Conservation (phyloP, 176 grass and related monocot species). For the Aegilops longissima region DNA sequence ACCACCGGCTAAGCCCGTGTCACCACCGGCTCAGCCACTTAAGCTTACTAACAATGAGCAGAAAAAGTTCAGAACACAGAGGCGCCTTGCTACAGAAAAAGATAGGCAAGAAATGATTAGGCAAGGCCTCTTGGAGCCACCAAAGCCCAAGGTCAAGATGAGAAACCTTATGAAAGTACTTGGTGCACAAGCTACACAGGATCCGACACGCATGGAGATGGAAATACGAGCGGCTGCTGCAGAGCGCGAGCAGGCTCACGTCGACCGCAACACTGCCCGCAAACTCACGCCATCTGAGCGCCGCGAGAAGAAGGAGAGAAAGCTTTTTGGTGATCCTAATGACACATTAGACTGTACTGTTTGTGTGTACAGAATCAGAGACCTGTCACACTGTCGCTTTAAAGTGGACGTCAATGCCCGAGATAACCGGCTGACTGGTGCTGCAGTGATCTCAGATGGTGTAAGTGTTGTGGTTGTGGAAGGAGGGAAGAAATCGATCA, state of each 20-base stretch:
- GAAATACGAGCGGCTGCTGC: conserved; percentile 81
- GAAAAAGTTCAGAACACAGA: conserved; percentile 92
- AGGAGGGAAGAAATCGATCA: conserved; percentile 87
- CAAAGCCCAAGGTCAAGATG: conserved; percentile 98
- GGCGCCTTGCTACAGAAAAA: conserved; percentile 91
- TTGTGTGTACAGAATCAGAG: conserved; percentile 83
- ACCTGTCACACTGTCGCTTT: conserved; percentile 76
- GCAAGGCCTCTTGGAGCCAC: conserved; percentile 93
- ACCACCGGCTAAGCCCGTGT: conserved; percentile 70
- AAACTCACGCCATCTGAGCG: conserved; percentile 88
- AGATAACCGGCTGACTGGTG: conserved; percentile 79
- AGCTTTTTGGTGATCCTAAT: conserved; percentile 76
- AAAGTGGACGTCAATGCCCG: conserved; percentile 92
- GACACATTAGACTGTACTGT: conserved; percentile 61
- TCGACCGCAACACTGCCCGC: conserved; percentile 77
- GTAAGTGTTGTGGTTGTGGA: conserved; percentile 89
- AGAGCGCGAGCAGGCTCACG: conserved; percentile 92
- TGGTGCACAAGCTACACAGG: conserved; percentile 79
- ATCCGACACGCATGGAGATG: conserved; percentile 87
- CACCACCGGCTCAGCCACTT: conserved; percentile 85
- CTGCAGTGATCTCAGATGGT: conserved; percentile 62
- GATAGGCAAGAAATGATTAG: conserved; percentile 99
- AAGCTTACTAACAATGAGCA: conserved; percentile 95
- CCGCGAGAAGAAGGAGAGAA: conserved; percentile 83
- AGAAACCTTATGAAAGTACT: conserved; percentile 99